Conservation (phyloP, 129 eudicot species). For the Oenanthe sinensis region DNA sequence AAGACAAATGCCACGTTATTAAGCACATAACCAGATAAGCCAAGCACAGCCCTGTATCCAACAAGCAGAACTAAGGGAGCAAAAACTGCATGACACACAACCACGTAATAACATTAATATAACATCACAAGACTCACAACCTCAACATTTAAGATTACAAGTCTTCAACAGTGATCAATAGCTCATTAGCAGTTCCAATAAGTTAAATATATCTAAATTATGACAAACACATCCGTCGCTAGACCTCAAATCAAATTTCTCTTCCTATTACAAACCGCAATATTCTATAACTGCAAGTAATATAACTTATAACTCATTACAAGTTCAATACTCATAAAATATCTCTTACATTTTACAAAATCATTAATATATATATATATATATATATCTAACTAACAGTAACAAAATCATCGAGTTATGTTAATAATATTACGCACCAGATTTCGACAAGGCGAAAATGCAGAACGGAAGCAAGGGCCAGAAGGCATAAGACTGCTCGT, state of each 20-base stretch:
- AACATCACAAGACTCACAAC: constrained; percentile 2
- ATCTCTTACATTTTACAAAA: no score
- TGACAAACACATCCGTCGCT: no score
- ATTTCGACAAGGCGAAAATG: constrained; percentile 36
- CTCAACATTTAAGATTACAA: neutral
- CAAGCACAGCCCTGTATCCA: constrained; percentile 84
- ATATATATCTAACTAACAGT: neutral
- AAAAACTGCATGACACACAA: constrained; percentile 42
- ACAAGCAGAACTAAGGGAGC: constrained; percentile 70
- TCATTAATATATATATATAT: no score
- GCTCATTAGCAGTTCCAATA: neutral
- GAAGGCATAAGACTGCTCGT: constrained; percentile 86
- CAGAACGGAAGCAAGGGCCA: constrained; percentile 64
- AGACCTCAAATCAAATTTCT: no score
- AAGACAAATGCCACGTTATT: constrained; percentile 62
- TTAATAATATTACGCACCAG: constrained; percentile 29
- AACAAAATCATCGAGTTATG: no score
- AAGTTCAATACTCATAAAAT: neutral
- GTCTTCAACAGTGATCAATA: neutral
- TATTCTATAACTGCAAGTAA: neutral
- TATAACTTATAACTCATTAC: neutral
- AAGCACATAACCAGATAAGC: constrained; percentile 65
- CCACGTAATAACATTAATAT: neutral
- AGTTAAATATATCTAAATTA: neutral
- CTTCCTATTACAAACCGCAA: neutral